Base-by-base conservation (phyloP, 257 asterid genomes). In the Pogostemon cablin region DNA sequence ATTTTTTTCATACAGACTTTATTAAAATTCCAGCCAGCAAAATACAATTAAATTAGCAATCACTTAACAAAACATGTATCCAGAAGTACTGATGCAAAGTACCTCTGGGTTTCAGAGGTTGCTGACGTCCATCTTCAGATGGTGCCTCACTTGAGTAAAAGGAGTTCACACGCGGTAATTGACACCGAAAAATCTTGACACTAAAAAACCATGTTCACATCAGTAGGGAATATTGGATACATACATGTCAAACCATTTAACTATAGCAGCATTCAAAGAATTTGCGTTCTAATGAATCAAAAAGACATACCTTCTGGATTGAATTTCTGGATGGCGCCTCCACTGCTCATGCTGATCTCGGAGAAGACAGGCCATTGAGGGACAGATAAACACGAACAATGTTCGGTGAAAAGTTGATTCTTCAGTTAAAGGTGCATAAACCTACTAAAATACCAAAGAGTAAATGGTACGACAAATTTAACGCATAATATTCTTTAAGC, bases 281-380 rank as follows among this genome's bases (percentile, higher is more conserved):
- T 10, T 40, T 11, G 20, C 5, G 37, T 72, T 17, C 20, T 15
- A 35, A 62, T n/a, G 54, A 48, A 48, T 62, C 9, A 40, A 9
- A 74, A 70, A 64, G 48, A 59, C 5, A 60, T 70, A 90, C 98
- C 98, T 87, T 73, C 99, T 75, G 50, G 77, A 85, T 48, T 78
- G 82, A 70, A 54, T 78, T 73, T 81, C 90, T 0, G 91, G 85
- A 72, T 67, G 73, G 59, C 84, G 81, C 80, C 88, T 88, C 97
- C 93, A 89, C 85, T 95, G 99, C 70, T 85, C 98, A 65, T 95
- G 98, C 69, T 89, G 97, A 70, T 95, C 96, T 56, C 84, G 86
- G 48, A 88, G 90, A 62, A 91, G 97, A 77, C 96, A 95, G 41
- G 86, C 9, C 97, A 91, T 85, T 12, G 99, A 88, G 11, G 89